Base-by-base conservation (phyloP, 2,329 filamentous ascomycete genomes). In the Fusarium sp. region DNA sequence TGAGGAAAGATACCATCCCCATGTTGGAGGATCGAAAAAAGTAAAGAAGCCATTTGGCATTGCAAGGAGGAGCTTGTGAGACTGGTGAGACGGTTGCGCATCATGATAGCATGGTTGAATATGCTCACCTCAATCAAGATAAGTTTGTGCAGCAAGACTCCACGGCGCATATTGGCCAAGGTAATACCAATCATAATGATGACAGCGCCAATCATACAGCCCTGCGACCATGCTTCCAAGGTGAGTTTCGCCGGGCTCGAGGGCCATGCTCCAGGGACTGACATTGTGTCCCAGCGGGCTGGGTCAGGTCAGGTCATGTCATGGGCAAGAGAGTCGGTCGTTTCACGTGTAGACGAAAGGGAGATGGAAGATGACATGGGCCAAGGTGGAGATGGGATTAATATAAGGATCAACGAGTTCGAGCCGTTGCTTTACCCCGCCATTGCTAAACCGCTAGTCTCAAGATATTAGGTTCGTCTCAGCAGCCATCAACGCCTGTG, bases 1-100 rank as follows among this genome's bases (percentile, higher is more conserved):
- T 24, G 80, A 77, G 2, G 85, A 86, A 3, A 89, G 78, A 73
- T 87, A 89, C 87, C 87, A 89, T 44, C 84, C 85, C 68, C 87
- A 88, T 4, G 78, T 77, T 0, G 84, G 83, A 8, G 68, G 67
- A 32, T 69, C 40, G 50, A 82, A 80, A 73, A 88, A 88, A 32
- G 86, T 81, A 71, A 86, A 87, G 56, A 84, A 84, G 7, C 84
- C 84, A 68, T 87, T 83, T 46, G 81, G 80, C 57, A 85, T 78
- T 5, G 82, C 84, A 6, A 86, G 75, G n/a, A 87, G 63, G 13
- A 87, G 76, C 83, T 85, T 47, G 15, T 10, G 15, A 4, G 9
- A 4, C 7, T 44, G 12, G 10, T 38, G 2, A 38, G 36, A 22
- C 8, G 15, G 22, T 38, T 11, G 2, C 7, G 11, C 36, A n/a